Evolutionary conservation across 2,329 filamentous ascomycete species (phyloP), one percentile per base, ranked within the genome.

Genomic region (Sporothrix schenckii): DNA sequence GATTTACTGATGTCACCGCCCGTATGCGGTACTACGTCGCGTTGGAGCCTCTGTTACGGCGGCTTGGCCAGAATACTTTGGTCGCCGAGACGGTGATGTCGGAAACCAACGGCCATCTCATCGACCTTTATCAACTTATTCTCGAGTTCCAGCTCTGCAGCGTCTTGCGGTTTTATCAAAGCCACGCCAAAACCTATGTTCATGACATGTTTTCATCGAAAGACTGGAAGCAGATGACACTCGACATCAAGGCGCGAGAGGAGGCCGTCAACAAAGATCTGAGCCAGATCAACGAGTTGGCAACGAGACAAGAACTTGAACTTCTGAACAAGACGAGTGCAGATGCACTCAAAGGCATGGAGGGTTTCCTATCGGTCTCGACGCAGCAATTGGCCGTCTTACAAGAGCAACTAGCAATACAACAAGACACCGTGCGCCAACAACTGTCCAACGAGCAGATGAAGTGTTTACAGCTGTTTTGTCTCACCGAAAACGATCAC

Each of bases 71-170:
- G 41, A 73, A 50, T 44, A 69, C 54, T 16, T 39, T 52, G 47
- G 30, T 71, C 30, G 66, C 52, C 21, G 52, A 54, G 16, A 27
- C 52, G 52, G 30, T 54, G 21, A 54, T 54, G 52, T 14, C 6
- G 6, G 73, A 77, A 61, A 66, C 74, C 21, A 65, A 72, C 4
- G 60, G 9, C 10, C 71, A 73, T 9, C 68, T 79, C 21, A 68
- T 77, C 1, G 70, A 74, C 2, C 76, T 81, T 3, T 81, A 81
- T 69, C 66, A 76, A 49, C 52, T 70, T 19, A 77, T 81, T 54
- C 73, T 81, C 27, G 75, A 77, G 6, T 81, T 80, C 50, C 79
- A 81, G 66, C 58, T 80, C 16, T 71, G 67, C 41, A 79, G 75
- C 50, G 76, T 79, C n/a, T 66, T 81, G 6, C 72, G 79, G 50